A percentile compares a stretch with the other conserved stretches of the same genome.
These are phyloP conservation scores for Penicillium coprophilum DNA, from an alignment of 495 filamentous ascomycete genomes.

Conservation along the genomic window DNA sequence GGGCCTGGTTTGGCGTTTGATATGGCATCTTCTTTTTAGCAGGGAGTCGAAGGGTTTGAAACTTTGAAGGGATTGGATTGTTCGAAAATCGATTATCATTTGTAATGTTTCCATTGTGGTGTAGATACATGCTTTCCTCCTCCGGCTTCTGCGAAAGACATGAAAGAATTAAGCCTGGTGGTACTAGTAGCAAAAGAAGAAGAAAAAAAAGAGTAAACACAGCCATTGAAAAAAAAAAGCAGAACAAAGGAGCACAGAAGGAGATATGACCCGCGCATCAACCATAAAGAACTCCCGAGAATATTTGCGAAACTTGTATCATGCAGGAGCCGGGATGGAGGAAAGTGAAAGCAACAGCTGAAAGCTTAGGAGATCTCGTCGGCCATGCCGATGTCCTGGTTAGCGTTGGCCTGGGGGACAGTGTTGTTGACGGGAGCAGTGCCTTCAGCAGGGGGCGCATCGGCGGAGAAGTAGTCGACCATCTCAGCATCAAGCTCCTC, in stretches of 20 bases:
- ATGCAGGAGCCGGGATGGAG: constrained; percentile 2
- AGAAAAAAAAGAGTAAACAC: constrained; percentile 16
- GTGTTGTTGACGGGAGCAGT: constrained; percentile 45
- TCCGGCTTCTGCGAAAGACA: constrained; percentile 10
- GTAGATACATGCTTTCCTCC: constrained; percentile 30
- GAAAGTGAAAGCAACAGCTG: constrained; percentile 4
- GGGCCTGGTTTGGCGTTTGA: constrained; percentile 13
- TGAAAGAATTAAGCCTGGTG: constrained; percentile 23
- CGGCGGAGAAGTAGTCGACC: constrained; percentile 75
- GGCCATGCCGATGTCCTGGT: constrained; percentile 49
- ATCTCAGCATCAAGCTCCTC: constrained; percentile 95
- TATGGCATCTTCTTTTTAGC: constrained; percentile 10
- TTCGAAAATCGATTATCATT: constrained; percentile 12
- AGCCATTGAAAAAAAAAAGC: constrained; percentile 13
- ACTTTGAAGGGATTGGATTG: neutral
- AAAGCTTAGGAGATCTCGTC: constrained; percentile 51
- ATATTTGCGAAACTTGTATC: constrained; percentile 10
- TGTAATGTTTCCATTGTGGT: constrained; percentile 16
- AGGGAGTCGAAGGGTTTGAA: constrained; percentile 15
- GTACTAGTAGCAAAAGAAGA: constrained; percentile 10
- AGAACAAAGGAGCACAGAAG: constrained; percentile 17
- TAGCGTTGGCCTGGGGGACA: constrained; percentile 38
- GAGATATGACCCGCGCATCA: constrained; percentile 35
- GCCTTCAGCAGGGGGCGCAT: constrained; percentile 38
- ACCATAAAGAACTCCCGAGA: constrained; percentile 22